Base-by-base conservation (phyloP, 306 rosid species). In the Prunus mongolica region DNA sequence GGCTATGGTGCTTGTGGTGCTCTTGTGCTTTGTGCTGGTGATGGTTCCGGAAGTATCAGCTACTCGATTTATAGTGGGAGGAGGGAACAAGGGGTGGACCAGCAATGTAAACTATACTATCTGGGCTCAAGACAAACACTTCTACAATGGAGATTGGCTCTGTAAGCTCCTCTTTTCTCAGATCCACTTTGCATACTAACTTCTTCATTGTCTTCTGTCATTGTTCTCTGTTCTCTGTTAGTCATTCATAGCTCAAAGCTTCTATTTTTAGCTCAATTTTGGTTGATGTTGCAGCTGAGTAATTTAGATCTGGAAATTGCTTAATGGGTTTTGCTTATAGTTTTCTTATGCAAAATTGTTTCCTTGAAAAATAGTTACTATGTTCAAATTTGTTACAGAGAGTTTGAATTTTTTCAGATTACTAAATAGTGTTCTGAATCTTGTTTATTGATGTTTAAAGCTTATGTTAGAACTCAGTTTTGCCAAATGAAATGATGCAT, bases 101-200 rank as follows among this genome's bases (percentile, higher is more conserved):
- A 62, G 88, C 62, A 88, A 87, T 84, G 67, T 91, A 2, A 95
- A 95, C 86, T 92, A 89, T 84, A 92, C 97, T 32, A 64, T 71
- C 5, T 95, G 98, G 98, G 92, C 93, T 27, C 76, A 70, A 75
- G 93, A 19, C 30, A 84, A 69, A 67, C 93, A 95, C 79, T 95
- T 95, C 92, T 92, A 92, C 90, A 85, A 86, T 73, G 96, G 87
- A 49, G 99, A 95, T 52, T 95, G 97, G 98, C 96, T 95, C 71
- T 92, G 97, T 95, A 89, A 88, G 89, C 67, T 25, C 62, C 41
- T 38, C 27, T 60, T 27, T 52, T 49, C 69, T 65, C 74, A 80
- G 87, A 84, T 79, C 74, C 79, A 54, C 34, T 61, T 1, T 30
- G 38, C 6, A 15, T 14, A 8, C 15, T 24, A 34, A 27, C 64